phyloP scores from a whole-genome alignment of 2,329 filamentous ascomycete genomes.

The Rhexocercosporidium sp. region DNA sequence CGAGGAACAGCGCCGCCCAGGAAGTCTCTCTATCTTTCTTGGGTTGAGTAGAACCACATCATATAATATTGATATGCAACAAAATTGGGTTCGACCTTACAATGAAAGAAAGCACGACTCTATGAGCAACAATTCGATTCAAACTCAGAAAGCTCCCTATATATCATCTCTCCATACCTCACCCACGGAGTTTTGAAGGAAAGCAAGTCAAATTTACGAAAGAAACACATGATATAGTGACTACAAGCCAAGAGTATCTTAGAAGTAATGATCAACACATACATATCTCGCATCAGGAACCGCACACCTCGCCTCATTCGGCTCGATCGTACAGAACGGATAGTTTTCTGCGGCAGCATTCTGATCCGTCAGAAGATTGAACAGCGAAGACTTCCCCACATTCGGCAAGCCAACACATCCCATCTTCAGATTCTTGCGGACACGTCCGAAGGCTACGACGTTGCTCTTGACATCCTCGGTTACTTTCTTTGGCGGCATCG shows the following conservation, averaged over 20 bases:
- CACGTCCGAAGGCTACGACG: slow-evolving; percentile 52
- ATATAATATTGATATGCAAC: too few species aligned
- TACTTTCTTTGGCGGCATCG: slow-evolving; percentile 51
- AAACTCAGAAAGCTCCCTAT: too few species aligned
- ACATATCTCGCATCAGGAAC: slow-evolving; percentile 52
- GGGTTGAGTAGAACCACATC: too few species aligned
- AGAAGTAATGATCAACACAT: slow-evolving; percentile 31
- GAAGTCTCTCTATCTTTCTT: too few species aligned
- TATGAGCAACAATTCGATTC: background rate
- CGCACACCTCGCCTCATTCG: slow-evolving; percentile 52
- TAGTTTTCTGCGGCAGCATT: slow-evolving; percentile 52
- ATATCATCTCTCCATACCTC: too few species aligned
- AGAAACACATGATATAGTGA: background rate
- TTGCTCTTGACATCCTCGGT: slow-evolving; percentile 47
- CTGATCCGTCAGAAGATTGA: slow-evolving; percentile 53
- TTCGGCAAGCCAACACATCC: slow-evolving; percentile 53
- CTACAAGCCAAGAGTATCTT: background rate
- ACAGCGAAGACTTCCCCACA: slow-evolving; percentile 52
- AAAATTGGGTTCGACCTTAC: too few species aligned
- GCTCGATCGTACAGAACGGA: slow-evolving; percentile 54
- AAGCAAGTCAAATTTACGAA: too few species aligned
- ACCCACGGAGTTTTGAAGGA: too few species aligned
- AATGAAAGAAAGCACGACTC: background rate
- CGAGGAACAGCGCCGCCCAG: too few species aligned
- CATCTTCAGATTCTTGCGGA: slow-evolving; percentile 53